phyloP scores from a whole-genome alignment of 108 stramenopile genomes.

The Aurantiochytrium sp. region DNA sequence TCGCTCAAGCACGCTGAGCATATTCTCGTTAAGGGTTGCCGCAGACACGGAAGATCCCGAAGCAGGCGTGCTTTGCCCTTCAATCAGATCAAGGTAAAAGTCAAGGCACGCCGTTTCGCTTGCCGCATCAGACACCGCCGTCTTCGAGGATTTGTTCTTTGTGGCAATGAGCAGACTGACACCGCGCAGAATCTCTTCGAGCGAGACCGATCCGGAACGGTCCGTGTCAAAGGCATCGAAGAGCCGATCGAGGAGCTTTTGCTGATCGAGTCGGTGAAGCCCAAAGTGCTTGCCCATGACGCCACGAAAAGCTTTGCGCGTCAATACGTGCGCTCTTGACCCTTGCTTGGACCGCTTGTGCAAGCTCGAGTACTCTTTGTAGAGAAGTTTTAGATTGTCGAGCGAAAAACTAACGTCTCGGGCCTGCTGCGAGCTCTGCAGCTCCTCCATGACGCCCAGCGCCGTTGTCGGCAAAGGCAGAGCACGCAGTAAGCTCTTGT shows the following conservation, averaged over 20 bases:
- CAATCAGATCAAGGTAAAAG: neutral
- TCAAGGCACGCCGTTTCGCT: neutral
- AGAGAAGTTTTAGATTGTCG: neutral
- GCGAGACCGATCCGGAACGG: neutral
- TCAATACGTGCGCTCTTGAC: neutral
- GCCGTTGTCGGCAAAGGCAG: neutral
- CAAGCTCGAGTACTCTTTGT: neutral
- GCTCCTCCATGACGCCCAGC: neutral
- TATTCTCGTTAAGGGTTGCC: neutral
- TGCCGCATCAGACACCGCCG: neutral
- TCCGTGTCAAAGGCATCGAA: slow-evolving; percentile 16
- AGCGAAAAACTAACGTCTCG: neutral
- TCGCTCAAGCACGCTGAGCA: neutral
- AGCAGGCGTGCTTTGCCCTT: neutral
- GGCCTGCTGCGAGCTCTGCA: neutral
- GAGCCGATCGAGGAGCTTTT: neutral
- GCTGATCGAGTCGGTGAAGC: neutral
- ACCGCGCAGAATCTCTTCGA: neutral
- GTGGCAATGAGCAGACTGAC: neutral
- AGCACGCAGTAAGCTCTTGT: neutral
- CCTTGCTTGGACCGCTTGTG: neutral
- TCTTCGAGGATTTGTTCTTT: neutral
- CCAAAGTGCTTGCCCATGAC: slow-evolving; percentile 18
- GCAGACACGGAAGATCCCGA: neutral
- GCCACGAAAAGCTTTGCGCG: neutral